Evolutionary conservation across 495 filamentous ascomycete genomes (phyloP).

Genomic region (Cercophora samala): DNA sequence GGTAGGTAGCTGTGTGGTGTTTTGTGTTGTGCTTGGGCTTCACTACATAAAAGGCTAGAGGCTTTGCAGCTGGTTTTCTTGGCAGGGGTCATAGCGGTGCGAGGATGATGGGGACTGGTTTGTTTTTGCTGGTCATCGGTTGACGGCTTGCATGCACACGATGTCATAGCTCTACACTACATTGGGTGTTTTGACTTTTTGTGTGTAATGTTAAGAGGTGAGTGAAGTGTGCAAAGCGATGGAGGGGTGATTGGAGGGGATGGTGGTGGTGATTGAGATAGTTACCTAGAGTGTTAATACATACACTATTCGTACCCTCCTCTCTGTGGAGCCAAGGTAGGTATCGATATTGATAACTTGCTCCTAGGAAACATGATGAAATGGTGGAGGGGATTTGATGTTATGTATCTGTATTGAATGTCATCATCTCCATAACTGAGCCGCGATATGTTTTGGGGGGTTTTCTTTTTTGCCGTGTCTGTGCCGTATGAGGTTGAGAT

Average conservation of each 20-base stretch:
- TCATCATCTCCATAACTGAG: not conserved
- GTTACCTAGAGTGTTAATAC: no score
- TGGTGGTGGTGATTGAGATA: not conserved
- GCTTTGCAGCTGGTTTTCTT: not conserved
- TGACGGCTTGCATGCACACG: not conserved
- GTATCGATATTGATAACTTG: no score
- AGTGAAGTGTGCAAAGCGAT: not conserved
- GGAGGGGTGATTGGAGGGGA: not conserved
- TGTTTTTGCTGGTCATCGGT: not conserved
- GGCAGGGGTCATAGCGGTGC: not conserved
- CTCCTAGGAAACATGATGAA: no score
- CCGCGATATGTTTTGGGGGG: no score
- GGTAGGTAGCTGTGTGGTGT: no score
- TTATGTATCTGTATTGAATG: not conserved
- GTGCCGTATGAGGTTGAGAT: slow-evolving; percentile 3
- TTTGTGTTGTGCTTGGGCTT: not conserved
- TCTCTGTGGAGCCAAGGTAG: no score
- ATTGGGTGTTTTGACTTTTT: not conserved
- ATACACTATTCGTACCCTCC: not conserved
- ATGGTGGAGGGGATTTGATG: no score
- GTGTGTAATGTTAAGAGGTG: not conserved
- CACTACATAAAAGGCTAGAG: no score
- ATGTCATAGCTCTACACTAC: not conserved
- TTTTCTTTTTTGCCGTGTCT: not conserved
- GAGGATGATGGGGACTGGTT: not conserved